These are phyloP conservation scores for Zygosaccharomyces bailii DNA, from an alignment of 805 yeast genomes.

Conservation along the genomic window DNA sequence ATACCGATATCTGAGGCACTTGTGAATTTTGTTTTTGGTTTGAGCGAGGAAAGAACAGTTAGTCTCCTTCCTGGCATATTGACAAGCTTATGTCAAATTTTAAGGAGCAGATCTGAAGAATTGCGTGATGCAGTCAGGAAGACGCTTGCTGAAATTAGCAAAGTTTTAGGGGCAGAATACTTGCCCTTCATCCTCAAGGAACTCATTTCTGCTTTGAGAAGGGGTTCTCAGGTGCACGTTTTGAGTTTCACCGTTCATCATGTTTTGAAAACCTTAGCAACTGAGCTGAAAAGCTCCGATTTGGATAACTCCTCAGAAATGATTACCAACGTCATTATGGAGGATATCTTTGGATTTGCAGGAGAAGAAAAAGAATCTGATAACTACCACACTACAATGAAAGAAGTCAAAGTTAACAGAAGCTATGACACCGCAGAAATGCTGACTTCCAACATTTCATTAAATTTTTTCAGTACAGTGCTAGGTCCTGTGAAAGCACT, in stretches of 20 bases:
- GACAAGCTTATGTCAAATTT: constrained; percentile 82
- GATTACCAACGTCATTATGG: constrained; percentile 76
- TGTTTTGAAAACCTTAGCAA: constrained; percentile 53
- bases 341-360: constrained; percentile 85
- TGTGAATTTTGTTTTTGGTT: constrained; percentile 59
- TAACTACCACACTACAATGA: constrained; percentile 79
- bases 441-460: constrained; percentile 58
- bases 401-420: constrained; percentile 85
- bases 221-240: constrained; percentile 93
- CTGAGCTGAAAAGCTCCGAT: constrained; percentile 58
- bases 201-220: constrained; percentile 67
- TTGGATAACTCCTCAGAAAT: constrained; percentile 62
- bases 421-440: constrained; percentile 85
- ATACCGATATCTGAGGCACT: constrained; percentile 81
- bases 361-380: constrained; percentile 95
- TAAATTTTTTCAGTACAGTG: constrained; percentile 54
- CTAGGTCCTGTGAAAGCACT: constrained; percentile 66
- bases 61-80: constrained; percentile 73
- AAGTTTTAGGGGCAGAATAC: constrained; percentile 67
- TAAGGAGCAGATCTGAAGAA: constrained; percentile 81
- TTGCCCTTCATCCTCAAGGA: constrained; percentile 74
- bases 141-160: constrained; percentile 61
- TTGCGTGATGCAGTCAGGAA: constrained; percentile 83
- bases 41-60: constrained; percentile 53
- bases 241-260: constrained; percentile 84